Evolutionary conservation across 441 rosid species (phyloP).

Genomic region (Pelargonium myrrhifolium): DNA sequence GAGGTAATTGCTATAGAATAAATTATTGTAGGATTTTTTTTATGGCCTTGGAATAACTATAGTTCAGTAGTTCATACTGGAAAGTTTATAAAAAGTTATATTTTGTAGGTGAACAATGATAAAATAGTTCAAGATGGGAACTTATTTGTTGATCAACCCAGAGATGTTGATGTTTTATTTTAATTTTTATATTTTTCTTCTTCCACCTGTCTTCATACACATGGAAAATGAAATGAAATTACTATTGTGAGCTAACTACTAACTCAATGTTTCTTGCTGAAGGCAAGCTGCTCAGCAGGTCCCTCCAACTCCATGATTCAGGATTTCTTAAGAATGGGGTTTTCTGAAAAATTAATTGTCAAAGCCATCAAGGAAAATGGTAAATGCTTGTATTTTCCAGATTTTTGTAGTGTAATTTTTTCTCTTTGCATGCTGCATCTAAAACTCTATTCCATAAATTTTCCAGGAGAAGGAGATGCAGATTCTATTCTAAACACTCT

Average conservation of each 20-base stretch:
- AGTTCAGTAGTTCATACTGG: not conserved
- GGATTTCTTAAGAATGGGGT: constrained; percentile 21
- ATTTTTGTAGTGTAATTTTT: not conserved
- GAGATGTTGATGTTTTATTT: not conserved
- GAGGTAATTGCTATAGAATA: constrained; percentile 7
- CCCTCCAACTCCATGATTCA: constrained; percentile 13
- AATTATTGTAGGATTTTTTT: constrained; percentile 3
- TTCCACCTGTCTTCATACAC: not conserved
- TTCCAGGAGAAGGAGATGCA: not conserved
- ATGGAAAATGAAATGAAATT: not conserved
- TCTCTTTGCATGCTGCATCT: not conserved
- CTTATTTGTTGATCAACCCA: not conserved
- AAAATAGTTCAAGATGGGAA: not conserved
- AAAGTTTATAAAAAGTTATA: not conserved
- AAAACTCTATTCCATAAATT: not conserved
- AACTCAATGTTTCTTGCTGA: not conserved
- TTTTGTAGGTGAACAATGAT: not conserved
- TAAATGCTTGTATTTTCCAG: not conserved
- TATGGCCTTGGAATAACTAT: not conserved
- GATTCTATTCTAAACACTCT: not conserved
- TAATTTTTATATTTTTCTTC: not conserved
- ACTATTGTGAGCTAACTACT: not conserved
- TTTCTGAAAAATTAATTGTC: constrained; percentile 12
- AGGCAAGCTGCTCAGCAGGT: constrained; percentile 12
- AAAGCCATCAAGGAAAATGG: constrained; percentile 19